Evolutionary conservation across 345 rosid genomes (phyloP), one percentile per base, ranked within the genome.

Genomic region (Populus deltoides): DNA sequence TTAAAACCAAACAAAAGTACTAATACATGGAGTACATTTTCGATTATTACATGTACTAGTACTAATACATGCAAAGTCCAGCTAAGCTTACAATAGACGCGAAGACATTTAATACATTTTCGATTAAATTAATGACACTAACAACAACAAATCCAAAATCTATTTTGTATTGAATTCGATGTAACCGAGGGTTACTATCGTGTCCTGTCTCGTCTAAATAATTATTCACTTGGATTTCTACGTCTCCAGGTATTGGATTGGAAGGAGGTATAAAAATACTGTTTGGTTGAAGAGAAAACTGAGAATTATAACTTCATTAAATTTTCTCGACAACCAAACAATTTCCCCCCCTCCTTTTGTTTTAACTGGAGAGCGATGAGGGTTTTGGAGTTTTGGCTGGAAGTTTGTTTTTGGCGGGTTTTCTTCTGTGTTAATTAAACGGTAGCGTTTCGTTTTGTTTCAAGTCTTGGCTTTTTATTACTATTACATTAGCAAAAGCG

Each of bases 251-350:
- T 35, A 66, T 62, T 27, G 72, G 27, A 71, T 49, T 43, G 13
- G 47, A 61, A 70, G 4, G 47, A 18, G 7, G 35, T 27, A 39
- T 43, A 38, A 8, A 7, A 41, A 39, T 76, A 9, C 45, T 71
- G 63, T 13, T 61, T 79, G 71, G 78, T 75, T 75, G 43, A 72
- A 67, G 43, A 73, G 72, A 74, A 79, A 78, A 80, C 71, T 16
- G 8, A 29, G 45, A 71, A 38, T 7, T 45, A 20, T 25, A 16
- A 36, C 55, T 47, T 75, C 63, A 31, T 71, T 1, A 66, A 66
- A 55, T 53, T 39, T 80, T 78, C 72, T 72, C 71, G 35, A 68
- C 63, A 61, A 9, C 79, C 81, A 74, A 83, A 78, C 74, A 71
- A 12, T 31, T n/a, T 12, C 3, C 36, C 0, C 10, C 55, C 20